phyloP scores from a whole-genome alignment of 768 basidiomycete species.

The Boletus tylopilopsis region DNA sequence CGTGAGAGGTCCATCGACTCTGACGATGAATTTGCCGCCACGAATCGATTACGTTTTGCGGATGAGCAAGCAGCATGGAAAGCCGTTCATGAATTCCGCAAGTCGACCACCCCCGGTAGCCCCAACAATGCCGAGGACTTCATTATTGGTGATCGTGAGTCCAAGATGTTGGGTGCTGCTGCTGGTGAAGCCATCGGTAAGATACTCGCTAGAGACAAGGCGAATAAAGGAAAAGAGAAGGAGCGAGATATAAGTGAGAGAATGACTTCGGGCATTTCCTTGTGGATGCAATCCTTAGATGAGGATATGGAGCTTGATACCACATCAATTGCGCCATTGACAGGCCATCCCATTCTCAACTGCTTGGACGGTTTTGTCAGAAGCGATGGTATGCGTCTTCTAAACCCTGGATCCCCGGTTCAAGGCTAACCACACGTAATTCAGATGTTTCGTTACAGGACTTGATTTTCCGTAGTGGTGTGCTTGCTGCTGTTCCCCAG shows the following conservation, averaged over 20 bases:
- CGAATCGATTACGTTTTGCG: constrained; percentile 18
- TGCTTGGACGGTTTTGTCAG: constrained; percentile 32
- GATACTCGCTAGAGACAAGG: constrained; percentile 43
- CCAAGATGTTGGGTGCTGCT: constrained; percentile 26
- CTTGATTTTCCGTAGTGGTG: constrained; percentile 41
- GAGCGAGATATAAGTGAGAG: constrained; percentile 24
- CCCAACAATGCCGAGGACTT: constrained; percentile 23
- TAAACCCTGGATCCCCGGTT: background rate
- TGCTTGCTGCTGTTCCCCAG: constrained; percentile 34
- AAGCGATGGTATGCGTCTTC: constrained; percentile 33
- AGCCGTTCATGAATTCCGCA: constrained; percentile 30
- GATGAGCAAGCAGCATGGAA: constrained; percentile 40
- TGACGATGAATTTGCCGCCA: constrained; percentile 21
- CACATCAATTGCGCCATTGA: constrained; percentile 2
- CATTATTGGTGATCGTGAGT: constrained; percentile 36
- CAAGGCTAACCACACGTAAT: background rate
- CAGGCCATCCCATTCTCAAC: constrained; percentile 25
- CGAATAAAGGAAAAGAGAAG: constrained; percentile 24
- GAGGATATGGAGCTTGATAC: constrained; percentile 23
- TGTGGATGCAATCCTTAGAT: constrained; percentile 30
- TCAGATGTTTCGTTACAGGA: constrained; percentile 40
- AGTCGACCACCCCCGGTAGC: constrained; percentile 14
- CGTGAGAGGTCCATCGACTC: constrained; percentile 17
- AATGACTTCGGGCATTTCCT: constrained; percentile 19
- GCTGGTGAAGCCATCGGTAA: constrained; percentile 41